A percentile compares a stretch with the other conserved stretches of the same genome.
These are phyloP conservation scores for Xylariaceae sp. DNA, from an alignment of 2,329 filamentous ascomycete species.

Conservation along the genomic window DNA sequence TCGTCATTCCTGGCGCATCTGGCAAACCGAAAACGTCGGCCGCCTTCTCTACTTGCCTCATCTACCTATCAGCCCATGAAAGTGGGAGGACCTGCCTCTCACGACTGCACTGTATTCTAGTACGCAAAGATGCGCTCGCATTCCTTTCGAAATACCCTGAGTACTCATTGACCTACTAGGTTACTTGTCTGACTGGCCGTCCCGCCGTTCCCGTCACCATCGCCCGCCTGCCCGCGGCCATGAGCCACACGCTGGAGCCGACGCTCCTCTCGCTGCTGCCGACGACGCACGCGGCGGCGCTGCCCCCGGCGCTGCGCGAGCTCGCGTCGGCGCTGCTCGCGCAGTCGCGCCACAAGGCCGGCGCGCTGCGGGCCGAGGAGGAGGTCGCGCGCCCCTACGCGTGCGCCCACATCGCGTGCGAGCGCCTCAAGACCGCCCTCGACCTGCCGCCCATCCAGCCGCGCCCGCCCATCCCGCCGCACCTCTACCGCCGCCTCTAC, in stretches of 20 bases:
- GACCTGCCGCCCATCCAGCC: conserved; percentile 71
- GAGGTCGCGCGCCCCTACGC: conserved; percentile 80
- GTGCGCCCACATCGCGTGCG: conserved; percentile 84
- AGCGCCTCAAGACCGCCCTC: conserved; percentile 67
- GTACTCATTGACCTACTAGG: no score
- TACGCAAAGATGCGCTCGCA: no score
- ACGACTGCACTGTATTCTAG: no score
- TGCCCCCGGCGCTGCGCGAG: conserved; percentile 63
- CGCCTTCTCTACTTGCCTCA: no score
- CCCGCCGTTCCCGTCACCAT: no score
- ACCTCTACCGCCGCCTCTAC: conserved; percentile 79
- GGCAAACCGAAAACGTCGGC: no score
- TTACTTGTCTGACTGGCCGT: no score
- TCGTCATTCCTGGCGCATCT: no score
- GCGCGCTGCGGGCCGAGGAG: conserved; percentile 73
- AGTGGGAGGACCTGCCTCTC: no score
- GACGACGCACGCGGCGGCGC: conserved; percentile 58
- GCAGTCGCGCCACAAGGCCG: conserved; percentile 71
- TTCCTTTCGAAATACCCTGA: no score
- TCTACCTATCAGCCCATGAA: no score
- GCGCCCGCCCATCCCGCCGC: conserved; percentile 69
- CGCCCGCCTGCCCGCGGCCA: conserved; percentile 27
- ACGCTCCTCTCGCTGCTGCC: conserved; percentile 68
- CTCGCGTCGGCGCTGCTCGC: conserved; percentile 67
- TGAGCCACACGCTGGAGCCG: conserved; percentile 70